Conservation (phyloP, 352 stramenopile species). For the Aphanomyces stellatus region DNA sequence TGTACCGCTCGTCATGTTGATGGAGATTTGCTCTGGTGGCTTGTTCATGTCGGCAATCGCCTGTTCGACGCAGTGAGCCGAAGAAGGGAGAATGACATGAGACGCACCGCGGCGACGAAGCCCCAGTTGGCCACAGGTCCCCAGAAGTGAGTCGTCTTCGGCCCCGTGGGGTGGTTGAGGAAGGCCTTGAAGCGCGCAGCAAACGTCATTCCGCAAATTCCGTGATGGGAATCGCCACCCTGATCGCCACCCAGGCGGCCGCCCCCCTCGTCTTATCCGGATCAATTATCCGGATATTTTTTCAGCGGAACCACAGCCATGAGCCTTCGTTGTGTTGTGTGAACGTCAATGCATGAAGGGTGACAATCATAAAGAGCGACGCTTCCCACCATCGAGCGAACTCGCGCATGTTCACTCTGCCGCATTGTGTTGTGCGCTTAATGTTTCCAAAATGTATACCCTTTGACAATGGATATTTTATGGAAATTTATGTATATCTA, state of each 20-base stretch:
- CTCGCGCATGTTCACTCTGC: no score
- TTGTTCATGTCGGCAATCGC: slow-evolving; percentile 78
- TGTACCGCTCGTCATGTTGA: slow-evolving; percentile 80
- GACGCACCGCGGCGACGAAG: slow-evolving; percentile 69
- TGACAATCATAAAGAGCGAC: no score
- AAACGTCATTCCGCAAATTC: slow-evolving; percentile 23
- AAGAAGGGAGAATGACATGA: neutral
- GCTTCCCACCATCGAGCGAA: no score
- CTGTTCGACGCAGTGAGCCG: slow-evolving; percentile 26
- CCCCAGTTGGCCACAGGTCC: slow-evolving; percentile 83
- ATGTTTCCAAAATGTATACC: no score
- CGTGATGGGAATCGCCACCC: neutral
- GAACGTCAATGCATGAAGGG: no score
- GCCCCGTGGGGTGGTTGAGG: slow-evolving; percentile 70
- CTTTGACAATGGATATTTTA: no score
- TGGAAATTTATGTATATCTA: no score
- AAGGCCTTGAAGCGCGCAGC: slow-evolving; percentile 48
- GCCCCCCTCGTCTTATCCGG: no score
- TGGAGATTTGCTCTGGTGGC: slow-evolving; percentile 70
- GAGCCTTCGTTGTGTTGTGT: no score
- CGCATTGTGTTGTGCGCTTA: no score
- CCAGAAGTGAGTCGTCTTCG: slow-evolving; percentile 86
- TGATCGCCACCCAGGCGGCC: no score
- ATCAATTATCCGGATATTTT: neutral
- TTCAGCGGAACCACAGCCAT: no score